phyloP scores from a whole-genome alignment of 768 basidiomycete species.

The Collybia nuda region DNA sequence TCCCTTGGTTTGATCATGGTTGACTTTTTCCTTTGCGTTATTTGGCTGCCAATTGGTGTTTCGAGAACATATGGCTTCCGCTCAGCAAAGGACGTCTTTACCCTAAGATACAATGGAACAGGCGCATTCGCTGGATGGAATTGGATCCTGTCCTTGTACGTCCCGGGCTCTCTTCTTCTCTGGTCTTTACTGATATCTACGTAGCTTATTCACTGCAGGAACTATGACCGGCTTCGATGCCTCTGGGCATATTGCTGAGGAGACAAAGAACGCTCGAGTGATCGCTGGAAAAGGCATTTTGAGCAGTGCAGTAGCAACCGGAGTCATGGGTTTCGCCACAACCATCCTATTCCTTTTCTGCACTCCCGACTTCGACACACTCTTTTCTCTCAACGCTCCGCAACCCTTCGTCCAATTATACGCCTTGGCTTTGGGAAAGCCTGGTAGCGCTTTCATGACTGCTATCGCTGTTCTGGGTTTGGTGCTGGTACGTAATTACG shows the following conservation, averaged over 20 bases:
- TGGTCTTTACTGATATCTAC: not conserved
- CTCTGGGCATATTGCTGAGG: conserved; percentile 84
- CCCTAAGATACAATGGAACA: conserved; percentile 83
- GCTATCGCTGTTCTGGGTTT: conserved; percentile 81
- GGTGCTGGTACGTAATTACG: conserved; percentile 57
- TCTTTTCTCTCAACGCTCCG: conserved; percentile 78
- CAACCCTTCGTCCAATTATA: conserved; percentile 93
- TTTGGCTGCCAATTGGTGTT: conserved; percentile 93
- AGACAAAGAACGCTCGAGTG: conserved; percentile 84
- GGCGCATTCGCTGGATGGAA: conserved; percentile 89
- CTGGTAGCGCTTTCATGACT: conserved; percentile 85
- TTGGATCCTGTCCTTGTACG: conserved; percentile 84
- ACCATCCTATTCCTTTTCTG: conserved; percentile 85
- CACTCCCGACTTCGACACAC: conserved; percentile 71
- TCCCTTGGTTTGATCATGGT: conserved; percentile 75
- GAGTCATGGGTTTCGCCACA: conserved; percentile 74
- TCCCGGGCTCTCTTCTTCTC: not conserved
- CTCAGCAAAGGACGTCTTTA: conserved; percentile 80
- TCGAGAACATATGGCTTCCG: conserved; percentile 89
- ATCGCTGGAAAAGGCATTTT: conserved; percentile 84
- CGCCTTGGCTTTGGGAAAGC: conserved; percentile 77
- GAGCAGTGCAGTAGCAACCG: conserved; percentile 74
- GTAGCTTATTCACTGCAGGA: conserved; percentile 81
- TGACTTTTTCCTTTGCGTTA: conserved; percentile 84
- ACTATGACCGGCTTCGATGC: conserved; percentile 92